Base-by-base conservation (phyloP, 2,329 filamentous ascomycete genomes). In the Biscogniauxia sp. region DNA sequence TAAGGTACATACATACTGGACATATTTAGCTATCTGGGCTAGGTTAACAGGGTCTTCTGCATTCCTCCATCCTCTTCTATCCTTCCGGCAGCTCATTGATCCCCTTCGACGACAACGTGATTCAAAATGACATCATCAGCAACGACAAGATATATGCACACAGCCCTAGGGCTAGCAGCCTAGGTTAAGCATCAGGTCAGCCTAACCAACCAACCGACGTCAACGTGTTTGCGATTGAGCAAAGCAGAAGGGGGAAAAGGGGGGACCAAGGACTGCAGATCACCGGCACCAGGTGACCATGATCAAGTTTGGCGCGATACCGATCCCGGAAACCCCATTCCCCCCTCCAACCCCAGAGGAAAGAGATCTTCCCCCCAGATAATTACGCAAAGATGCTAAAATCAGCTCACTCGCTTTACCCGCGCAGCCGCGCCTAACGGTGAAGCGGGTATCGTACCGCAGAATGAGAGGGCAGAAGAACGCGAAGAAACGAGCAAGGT, bases 331-430 rank as follows among this genome's bases (percentile, higher is more conserved):
- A 45, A n/a, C 37, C 13, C 37, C 28, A 32, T 32, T 13, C 37
- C 15, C n/a, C n/a, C n/a, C n/a, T n/a, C n/a, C 37, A 45, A 45
- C 37, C 37, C 37, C 37, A 45, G 37, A 15, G 11, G 5, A 11
- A 45, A 32, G 28, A 45, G n/a, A n/a, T n/a, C n/a, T 45, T 13
- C n/a, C 37, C 37, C 37, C 37, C 37, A 45, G 37, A 45, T 32
- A 45, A 45, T 45, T 45, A 45, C 11, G 37, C 37, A 45, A 32
- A 45, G 37, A 5, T 45, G 37, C 51, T 52, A 20, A 20, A 52
- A 52, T 52, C 23, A 26, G 20, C 23, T 52, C 11, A 52, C n/a
- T 52, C 51, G 51, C 51, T 52, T 52, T 52, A 52, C 51, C 51
- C 51, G 23, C 51, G 51, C 20, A 20, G 51, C 37, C 37, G 37